phyloP scores from a whole-genome alignment of 768 basidiomycete species.

The Podaxis sp. region DNA sequence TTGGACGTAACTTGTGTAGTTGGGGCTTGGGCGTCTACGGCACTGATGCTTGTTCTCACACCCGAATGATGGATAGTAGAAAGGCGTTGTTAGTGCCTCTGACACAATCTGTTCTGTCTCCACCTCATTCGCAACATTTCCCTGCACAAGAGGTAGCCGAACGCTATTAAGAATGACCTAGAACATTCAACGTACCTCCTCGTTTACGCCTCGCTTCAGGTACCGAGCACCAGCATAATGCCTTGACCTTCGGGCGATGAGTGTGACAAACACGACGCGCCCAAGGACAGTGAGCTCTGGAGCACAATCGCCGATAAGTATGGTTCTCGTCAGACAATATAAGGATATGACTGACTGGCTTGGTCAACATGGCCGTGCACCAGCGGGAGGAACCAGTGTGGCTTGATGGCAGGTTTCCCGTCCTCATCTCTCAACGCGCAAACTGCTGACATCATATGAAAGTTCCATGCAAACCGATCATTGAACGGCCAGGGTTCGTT shows the following conservation, averaged over 20 bases:
- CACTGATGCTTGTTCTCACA: slow-evolving; percentile 24
- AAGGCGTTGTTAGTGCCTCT: slow-evolving; percentile 84
- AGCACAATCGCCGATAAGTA: background rate
- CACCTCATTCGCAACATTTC: slow-evolving; percentile 97
- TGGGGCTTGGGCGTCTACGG: slow-evolving; percentile 62
- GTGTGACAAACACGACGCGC: slow-evolving; percentile 84
- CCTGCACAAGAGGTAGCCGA: slow-evolving; percentile 40
- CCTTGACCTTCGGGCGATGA: slow-evolving; percentile 92
- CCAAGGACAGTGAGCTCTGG: slow-evolving; percentile 88
- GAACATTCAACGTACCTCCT: slow-evolving; percentile 53
- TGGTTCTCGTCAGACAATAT: background rate
- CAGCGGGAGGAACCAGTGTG: slow-evolving; percentile 86
- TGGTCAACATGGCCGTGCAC: slow-evolving; percentile 98
- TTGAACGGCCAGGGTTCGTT: slow-evolving; percentile 65
- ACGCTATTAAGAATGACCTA: background rate
- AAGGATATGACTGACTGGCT: slow-evolving; percentile 64
- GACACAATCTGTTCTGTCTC: slow-evolving; percentile 98
- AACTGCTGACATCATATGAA: slow-evolving; percentile 72
- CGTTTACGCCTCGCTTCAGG: slow-evolving; percentile 90
- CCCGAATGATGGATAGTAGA: slow-evolving; percentile 64
- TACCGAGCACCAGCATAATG: slow-evolving; percentile 96
- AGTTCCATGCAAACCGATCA: slow-evolving; percentile 94
- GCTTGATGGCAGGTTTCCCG: slow-evolving; percentile 37
- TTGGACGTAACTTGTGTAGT: slow-evolving; percentile 96
- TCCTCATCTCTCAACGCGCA: slow-evolving; percentile 37